Evolutionary conservation across 257 asterid species (phyloP).

Genomic region (Nicotiana otophora): DNA sequence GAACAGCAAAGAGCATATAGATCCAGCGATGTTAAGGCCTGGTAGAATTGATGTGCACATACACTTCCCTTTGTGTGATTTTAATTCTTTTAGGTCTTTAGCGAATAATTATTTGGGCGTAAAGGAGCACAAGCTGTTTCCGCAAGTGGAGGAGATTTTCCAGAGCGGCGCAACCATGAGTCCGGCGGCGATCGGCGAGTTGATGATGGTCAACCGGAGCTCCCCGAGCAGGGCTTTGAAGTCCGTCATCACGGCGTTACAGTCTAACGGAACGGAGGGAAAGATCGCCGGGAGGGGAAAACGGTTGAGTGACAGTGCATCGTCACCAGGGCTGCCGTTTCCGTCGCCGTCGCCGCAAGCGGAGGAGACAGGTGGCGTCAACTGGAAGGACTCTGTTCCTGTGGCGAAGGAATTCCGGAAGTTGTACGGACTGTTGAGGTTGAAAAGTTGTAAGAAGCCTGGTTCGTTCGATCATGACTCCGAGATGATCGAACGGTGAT

Average conservation of each 20-base stretch:
- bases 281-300: slow-evolving; percentile 30
- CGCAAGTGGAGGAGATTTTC: slow-evolving; percentile 72
- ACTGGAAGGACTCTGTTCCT: slow-evolving; percentile 38
- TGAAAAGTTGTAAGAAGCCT: slow-evolving; percentile 52
- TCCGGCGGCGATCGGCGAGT: slow-evolving; percentile 76
- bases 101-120: slow-evolving; percentile 74
- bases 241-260: slow-evolving; percentile 73
- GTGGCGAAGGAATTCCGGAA: slow-evolving; percentile 63
- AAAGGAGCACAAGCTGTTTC: slow-evolving; percentile 71
- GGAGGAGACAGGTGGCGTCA: slow-evolving; percentile 41
- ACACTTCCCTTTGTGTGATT: slow-evolving; percentile 77
- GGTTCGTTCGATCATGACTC: slow-evolving; percentile 47
- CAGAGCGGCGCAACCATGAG: slow-evolving; percentile 78
- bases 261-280: slow-evolving; percentile 31
- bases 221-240: slow-evolving; percentile 81
- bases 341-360: slow-evolving; percentile 30
- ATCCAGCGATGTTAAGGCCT: slow-evolving; percentile 61
- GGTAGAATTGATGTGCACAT: slow-evolving; percentile 83
- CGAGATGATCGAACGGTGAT: slow-evolving; percentile 37
- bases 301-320: slow-evolving; percentile 39
- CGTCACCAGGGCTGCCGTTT: slow-evolving; percentile 29
- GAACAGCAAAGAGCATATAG: slow-evolving; percentile 60
- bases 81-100: slow-evolving; percentile 55
- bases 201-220: slow-evolving; percentile 83
- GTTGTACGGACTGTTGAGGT: slow-evolving; percentile 61